Evolutionary conservation across 768 basidiomycete species (phyloP).

Genomic region (Stropharia rugosoannulata): DNA sequence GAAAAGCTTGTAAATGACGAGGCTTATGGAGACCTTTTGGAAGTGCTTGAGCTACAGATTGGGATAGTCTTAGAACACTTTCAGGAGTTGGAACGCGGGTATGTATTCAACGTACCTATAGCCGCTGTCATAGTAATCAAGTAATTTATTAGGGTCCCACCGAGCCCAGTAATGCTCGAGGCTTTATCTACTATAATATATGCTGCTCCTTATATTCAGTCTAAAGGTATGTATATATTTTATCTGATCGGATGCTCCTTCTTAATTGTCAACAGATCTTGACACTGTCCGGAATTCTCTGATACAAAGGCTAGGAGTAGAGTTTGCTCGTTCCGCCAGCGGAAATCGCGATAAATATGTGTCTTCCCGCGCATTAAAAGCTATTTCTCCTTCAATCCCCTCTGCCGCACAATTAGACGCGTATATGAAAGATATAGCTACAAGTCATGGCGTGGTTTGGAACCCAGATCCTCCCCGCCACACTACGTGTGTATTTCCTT

Average conservation of each 20-base stretch:
- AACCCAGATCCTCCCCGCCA: slow-evolving; percentile 56
- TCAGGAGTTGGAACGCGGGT: slow-evolving; percentile 54
- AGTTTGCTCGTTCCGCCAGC: slow-evolving; percentile 54
- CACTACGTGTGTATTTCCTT: slow-evolving; percentile 51
- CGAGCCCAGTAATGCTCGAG: slow-evolving; percentile 57
- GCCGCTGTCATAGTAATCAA: neutral
- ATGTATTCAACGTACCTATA: slow-evolving; percentile 18
- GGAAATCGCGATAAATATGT: slow-evolving; percentile 53
- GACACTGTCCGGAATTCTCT: slow-evolving; percentile 52
- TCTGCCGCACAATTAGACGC: slow-evolving; percentile 56
- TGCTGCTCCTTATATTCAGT: slow-evolving; percentile 53
- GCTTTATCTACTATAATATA: slow-evolving; percentile 70
- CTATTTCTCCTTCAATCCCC: slow-evolving; percentile 51
- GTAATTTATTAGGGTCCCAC: slow-evolving; percentile 14
- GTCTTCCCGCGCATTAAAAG: slow-evolving; percentile 52
- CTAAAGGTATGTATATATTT: slow-evolving; percentile 45
- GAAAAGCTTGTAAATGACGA: slow-evolving; percentile 68
- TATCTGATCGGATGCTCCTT: neutral
- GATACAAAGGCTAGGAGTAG: slow-evolving; percentile 52
- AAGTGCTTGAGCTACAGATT: slow-evolving; percentile 64
- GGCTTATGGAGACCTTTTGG: slow-evolving; percentile 57
- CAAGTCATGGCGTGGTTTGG: slow-evolving; percentile 58
- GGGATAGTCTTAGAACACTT: slow-evolving; percentile 61
- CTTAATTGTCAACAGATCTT: slow-evolving; percentile 46
- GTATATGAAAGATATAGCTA: slow-evolving; percentile 54